phyloP scores from a whole-genome alignment of 2,329 filamentous ascomycete genomes.

The Aspergillus pseudonomiae region DNA sequence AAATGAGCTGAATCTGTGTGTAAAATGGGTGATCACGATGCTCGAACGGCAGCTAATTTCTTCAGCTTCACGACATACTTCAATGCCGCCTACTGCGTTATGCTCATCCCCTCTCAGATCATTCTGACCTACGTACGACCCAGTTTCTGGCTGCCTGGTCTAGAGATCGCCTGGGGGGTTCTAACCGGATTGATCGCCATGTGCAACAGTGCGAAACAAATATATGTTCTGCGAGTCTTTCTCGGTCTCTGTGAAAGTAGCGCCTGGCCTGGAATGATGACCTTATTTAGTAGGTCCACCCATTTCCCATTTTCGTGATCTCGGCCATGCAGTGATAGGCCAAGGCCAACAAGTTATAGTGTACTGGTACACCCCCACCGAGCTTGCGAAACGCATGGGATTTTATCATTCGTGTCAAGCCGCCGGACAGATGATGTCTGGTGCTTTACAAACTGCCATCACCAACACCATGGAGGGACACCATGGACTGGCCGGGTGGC shows the following conservation, averaged over 20 bases:
- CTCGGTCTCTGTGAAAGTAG: conserved; percentile 2
- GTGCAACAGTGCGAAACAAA: not conserved
- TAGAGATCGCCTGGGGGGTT: conserved; percentile 1
- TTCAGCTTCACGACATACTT: conserved; percentile 1
- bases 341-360: not conserved
- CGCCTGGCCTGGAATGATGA: not conserved
- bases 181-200: not conserved
- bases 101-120: not conserved
- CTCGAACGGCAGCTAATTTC: not conserved
- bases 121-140: conserved; percentile 1
- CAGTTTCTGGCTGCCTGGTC: not conserved
- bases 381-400: conserved; percentile 37
- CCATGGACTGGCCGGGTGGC: conserved; percentile 37
- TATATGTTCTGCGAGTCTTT: not conserved
- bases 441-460: conserved; percentile 35
- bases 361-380: conserved; percentile 13
- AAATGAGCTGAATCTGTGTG: not conserved
- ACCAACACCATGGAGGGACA: conserved; percentile 35
- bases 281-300: not conserved
- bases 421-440: conserved; percentile 35
- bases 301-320: not conserved
- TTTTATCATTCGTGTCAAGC: conserved; percentile 37
- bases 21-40: too few relatives aligned
- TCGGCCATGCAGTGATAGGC: not conserved
- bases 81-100: conserved; percentile 1